These are phyloP conservation scores for Echinosophora koreensis DNA, from an alignment of 306 rosid genomes.

Conservation along the genomic window DNA sequence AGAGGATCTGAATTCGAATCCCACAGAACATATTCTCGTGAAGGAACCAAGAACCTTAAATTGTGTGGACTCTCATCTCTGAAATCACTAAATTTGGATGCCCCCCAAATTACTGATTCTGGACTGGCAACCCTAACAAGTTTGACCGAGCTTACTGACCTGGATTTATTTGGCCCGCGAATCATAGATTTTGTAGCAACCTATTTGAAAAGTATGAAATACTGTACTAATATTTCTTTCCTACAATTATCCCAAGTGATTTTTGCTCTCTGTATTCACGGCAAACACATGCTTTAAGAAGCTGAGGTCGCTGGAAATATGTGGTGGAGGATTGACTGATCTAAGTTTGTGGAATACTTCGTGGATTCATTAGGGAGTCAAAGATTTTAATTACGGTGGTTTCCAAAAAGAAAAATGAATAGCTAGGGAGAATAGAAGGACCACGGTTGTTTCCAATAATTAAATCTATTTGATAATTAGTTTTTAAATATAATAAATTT, in stretches of 20 bases:
- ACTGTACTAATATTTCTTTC: slow-evolving; percentile 3
- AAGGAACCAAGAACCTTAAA: no score
- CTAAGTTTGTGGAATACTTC: no score
- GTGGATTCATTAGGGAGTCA: no score
- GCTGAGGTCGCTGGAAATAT: slow-evolving; percentile 89
- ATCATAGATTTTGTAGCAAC: slow-evolving; percentile 84
- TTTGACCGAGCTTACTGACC: slow-evolving; percentile 83
- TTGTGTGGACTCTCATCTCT: no score
- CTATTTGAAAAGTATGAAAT: slow-evolving; percentile 71
- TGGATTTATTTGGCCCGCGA: slow-evolving; percentile 93
- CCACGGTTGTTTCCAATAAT: slow-evolving; percentile 1
- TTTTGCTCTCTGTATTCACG: slow-evolving; percentile 12
- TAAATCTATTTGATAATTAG: no score
- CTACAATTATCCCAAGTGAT: not conserved
- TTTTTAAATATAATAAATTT: no score
- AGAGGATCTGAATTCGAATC: no score
- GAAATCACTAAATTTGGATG: no score
- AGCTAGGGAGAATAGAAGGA: slow-evolving; percentile 17
- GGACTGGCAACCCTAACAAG: no score
- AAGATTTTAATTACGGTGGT: no score
- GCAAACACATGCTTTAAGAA: slow-evolving; percentile 77
- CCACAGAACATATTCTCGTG: no score
- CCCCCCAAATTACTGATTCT: no score
- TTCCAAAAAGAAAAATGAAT: not conserved
- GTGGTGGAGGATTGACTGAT: slow-evolving; percentile 85